A percentile compares a stretch with the other conserved stretches of the same genome.
Evolutionary conservation across 169 alveolate genomes (phyloP).

Genomic region (Plasmodium gonderi): DNA sequence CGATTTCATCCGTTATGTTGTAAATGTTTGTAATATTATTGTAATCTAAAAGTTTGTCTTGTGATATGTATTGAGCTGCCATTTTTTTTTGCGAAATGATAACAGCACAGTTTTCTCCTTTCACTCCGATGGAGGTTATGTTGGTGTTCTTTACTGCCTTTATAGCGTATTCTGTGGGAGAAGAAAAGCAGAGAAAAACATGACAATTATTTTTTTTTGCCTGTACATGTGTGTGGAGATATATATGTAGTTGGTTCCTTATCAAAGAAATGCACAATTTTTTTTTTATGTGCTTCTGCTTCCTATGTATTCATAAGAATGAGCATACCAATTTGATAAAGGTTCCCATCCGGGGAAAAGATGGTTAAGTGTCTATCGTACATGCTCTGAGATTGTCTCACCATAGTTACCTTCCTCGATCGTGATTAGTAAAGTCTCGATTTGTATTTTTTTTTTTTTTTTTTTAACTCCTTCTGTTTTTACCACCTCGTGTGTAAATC

Average conservation of each 20-base stretch:
- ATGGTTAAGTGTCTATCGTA: slow-evolving; percentile 95
- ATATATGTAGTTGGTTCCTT: no score
- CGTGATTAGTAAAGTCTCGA: neutral
- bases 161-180: slow-evolving; percentile 93
- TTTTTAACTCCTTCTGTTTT: neutral
- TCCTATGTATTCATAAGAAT: neutral
- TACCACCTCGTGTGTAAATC: no score
- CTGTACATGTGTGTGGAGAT: neutral
- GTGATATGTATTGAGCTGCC: slow-evolving; percentile 88
- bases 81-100: slow-evolving; percentile 96
- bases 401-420: slow-evolving; percentile 81
- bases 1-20: slow-evolving; percentile 86
- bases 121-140: slow-evolving; percentile 95
- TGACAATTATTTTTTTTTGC: neutral
- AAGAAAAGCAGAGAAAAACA: neutral
- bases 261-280: neutral
- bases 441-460: neutral
- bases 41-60: slow-evolving; percentile 87
- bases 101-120: slow-evolving; percentile 96
- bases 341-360: slow-evolving; percentile 99
- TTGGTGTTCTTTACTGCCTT: slow-evolving; percentile 97
- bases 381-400: slow-evolving; percentile 88
- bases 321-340: slow-evolving; percentile 93
- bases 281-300: neutral
- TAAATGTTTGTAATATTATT: slow-evolving; percentile 84